phyloP scores from a whole-genome alignment of 1,284 basidiomycete genomes.

The Leccinum angustisporum region DNA sequence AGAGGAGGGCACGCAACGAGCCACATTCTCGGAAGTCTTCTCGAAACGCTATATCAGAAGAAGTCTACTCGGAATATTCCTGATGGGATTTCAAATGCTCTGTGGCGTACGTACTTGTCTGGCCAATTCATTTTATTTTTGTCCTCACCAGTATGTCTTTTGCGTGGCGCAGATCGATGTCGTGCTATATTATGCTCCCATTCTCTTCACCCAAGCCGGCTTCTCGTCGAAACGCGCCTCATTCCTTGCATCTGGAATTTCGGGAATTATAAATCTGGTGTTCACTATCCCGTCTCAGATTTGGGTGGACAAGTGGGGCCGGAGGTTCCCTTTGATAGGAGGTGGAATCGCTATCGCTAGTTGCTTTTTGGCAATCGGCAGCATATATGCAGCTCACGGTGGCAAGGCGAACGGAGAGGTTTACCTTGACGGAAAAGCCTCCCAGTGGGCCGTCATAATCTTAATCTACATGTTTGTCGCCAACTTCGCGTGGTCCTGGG shows the following conservation, averaged over 20 bases:
- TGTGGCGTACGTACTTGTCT: constrained; percentile 28
- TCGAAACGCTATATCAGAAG: constrained; percentile 36
- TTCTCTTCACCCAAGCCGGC: constrained; percentile 51
- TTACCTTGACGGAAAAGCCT: constrained; percentile 25
- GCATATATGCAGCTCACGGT: constrained; percentile 43
- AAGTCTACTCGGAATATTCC: constrained; percentile 45
- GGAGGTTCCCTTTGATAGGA: constrained; percentile 44
- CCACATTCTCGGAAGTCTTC: constrained; percentile 32
- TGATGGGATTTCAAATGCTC: constrained; percentile 48
- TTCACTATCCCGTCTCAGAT: constrained; percentile 43
- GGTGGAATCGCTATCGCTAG: constrained; percentile 44
- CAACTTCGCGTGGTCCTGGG: constrained; percentile 36
- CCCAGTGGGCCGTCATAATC: constrained; percentile 45
- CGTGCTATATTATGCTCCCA: constrained; percentile 47
- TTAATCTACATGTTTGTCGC: constrained; percentile 48
- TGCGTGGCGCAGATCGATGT: constrained; percentile 24
- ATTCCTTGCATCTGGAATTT: constrained; percentile 53
- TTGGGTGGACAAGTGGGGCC: constrained; percentile 46
- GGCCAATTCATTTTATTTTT: constrained; percentile 10
- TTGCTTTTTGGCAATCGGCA: constrained; percentile 42
- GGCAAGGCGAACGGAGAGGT: constrained; percentile 25
- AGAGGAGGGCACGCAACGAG: constrained; percentile 18
- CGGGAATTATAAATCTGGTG: constrained; percentile 48
- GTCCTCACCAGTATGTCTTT: constrained; percentile 28
- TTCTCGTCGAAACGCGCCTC: constrained; percentile 45